Conservation (phyloP, 176 grass and related monocot genomes). For the Eragrostis curvula region DNA sequence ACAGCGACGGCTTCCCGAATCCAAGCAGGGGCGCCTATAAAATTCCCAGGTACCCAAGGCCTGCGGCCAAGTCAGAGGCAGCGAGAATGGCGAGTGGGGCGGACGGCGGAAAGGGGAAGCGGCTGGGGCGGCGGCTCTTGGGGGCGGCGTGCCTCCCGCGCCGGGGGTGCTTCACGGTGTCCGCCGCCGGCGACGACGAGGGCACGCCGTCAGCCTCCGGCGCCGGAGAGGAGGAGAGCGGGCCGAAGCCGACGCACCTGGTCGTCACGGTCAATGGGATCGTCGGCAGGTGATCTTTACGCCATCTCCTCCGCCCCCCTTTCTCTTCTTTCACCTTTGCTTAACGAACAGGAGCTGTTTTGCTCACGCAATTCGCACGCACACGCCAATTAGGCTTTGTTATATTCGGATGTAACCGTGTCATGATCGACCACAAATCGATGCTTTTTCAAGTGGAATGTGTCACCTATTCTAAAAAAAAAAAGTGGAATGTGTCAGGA, state of each 20-base stretch:
- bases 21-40: slow-evolving; percentile 12
- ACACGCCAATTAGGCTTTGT: not conserved
- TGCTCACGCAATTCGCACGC: not conserved
- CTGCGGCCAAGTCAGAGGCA: not conserved
- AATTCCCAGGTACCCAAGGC: not conserved
- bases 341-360: not conserved
- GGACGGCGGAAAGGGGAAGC: not conserved
- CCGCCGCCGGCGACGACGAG: slow-evolving; percentile 31
- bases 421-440: not conserved
- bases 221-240: slow-evolving; percentile 26
- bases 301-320: not conserved
- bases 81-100: slow-evolving; percentile 34
- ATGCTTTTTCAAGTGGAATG: not conserved
- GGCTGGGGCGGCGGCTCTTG: slow-evolving; percentile 17
- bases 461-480: no score
- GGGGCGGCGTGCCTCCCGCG: slow-evolving; percentile 54
- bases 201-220: slow-evolving; percentile 29
- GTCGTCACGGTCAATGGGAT: slow-evolving; percentile 91
- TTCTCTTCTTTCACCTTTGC: not conserved
- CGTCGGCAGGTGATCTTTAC: slow-evolving; percentile 65
- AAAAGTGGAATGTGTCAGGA: not conserved
- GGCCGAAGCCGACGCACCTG: slow-evolving; percentile 63
- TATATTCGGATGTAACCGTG: not conserved
- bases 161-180: slow-evolving; percentile 64
- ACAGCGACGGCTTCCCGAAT: not conserved